Evolutionary conservation across 176 grass and related monocot species (phyloP).

Genomic region (Carex scoparia): DNA sequence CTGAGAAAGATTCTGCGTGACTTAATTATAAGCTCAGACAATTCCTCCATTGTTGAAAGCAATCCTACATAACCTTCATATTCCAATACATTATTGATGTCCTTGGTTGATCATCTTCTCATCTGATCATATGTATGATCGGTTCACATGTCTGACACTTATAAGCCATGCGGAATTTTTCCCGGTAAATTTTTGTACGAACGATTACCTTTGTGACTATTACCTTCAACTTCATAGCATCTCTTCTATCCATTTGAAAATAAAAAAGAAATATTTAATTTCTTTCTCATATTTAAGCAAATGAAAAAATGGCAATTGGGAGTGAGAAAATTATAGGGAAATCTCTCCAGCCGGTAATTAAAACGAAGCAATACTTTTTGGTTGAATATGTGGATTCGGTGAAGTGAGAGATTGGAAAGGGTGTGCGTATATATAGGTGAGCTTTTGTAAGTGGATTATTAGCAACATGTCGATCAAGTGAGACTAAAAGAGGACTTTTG

Average conservation of each 20-base stretch:
- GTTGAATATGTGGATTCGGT: neutral
- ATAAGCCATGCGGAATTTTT: constrained; percentile 28
- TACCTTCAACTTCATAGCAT: constrained; percentile 34
- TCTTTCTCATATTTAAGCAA: neutral
- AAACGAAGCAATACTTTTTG: neutral
- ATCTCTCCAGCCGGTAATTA: no score
- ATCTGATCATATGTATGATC: neutral
- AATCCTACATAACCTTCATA: neutral
- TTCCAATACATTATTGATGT: neutral
- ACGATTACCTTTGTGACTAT: constrained; percentile 29
- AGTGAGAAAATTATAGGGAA: neutral
- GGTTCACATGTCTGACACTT: neutral
- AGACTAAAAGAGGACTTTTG: neutral
- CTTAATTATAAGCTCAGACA: neutral
- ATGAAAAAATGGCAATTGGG: neutral
- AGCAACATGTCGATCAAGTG: neutral
- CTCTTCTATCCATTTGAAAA: constrained; percentile 1
- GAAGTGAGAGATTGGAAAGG: neutral
- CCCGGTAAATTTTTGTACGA: constrained; percentile 41
- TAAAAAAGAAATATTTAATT: neutral
- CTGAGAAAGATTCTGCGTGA: no score
- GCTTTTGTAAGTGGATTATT: neutral
- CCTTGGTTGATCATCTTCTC: neutral
- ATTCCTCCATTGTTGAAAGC: constrained; percentile 25
- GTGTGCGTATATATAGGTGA: neutral